These are phyloP conservation scores for Linanthus parryae DNA, from an alignment of 148 eudicot genomes.

Conservation along the genomic window DNA sequence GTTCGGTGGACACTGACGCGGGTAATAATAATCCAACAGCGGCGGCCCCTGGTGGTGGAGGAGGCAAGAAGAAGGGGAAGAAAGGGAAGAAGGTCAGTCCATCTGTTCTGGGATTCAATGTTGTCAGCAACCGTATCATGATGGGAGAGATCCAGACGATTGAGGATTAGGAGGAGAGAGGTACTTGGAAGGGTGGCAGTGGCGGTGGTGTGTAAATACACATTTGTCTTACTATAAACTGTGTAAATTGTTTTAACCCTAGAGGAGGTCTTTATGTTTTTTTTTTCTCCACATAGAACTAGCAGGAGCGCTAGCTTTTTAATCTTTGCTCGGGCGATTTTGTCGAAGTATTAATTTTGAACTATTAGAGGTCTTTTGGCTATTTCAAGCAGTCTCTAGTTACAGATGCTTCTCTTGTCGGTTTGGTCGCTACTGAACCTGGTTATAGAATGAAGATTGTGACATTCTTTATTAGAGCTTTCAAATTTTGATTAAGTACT, in stretches of 20 bases:
- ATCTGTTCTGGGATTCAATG: conserved; percentile 77
- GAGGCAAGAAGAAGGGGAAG: conserved; percentile 92
- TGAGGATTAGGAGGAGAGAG: conserved; percentile 65
- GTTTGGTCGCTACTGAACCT: no score
- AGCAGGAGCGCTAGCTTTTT: conserved; percentile 17
- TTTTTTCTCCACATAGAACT: conserved; percentile 11
- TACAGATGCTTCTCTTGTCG: no score
- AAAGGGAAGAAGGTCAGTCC: conserved; percentile 93
- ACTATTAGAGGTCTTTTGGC: no score
- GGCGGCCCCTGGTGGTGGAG: no score
- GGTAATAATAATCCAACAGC: no score
- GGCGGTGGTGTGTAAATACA: no score
- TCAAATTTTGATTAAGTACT: no score
- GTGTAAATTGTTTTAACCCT: conserved; percentile 32
- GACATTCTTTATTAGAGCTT: no score
- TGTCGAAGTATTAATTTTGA: no score
- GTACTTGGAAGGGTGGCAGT: no score
- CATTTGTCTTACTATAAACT: conserved; percentile 20
- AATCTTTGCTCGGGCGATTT: conserved; percentile 23
- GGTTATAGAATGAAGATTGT: no score
- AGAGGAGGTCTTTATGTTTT: conserved; percentile 12
- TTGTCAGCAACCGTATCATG: conserved; percentile 97
- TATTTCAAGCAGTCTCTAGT: no score
- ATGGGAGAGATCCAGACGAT: conserved; percentile 94
- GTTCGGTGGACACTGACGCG: conserved; percentile 28